Evolutionary conservation across 148 eudicot genomes (phyloP).

Genomic region (Persicaria tinctoria): DNA sequence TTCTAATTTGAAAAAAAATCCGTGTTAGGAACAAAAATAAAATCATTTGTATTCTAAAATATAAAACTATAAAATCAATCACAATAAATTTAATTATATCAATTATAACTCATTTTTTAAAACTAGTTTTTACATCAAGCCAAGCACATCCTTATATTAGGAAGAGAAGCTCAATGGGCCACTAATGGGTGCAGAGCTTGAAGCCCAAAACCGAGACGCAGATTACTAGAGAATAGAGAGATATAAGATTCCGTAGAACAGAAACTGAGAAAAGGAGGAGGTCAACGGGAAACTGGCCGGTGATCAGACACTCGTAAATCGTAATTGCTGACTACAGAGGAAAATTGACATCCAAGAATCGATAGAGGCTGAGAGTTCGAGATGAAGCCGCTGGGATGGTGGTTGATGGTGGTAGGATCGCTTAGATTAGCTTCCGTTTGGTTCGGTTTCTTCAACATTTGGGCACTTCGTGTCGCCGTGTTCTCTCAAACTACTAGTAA

Average conservation of each 20-base stretch:
- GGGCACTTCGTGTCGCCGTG: conserved; percentile 95
- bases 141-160: no score
- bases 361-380: conserved; percentile 1
- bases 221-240: not conserved
- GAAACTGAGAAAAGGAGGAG: not conserved
- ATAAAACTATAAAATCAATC: no score
- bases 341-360: conserved; percentile 4
- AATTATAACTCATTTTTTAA: no score
- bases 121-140: no score
- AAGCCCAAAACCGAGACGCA: no score
- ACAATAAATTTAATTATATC: no score
- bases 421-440: conserved; percentile 85
- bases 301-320: not conserved
- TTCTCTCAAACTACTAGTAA: conserved; percentile 73
- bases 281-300: not conserved
- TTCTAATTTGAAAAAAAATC: no score
- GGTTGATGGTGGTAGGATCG: conserved; percentile 77
- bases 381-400: conserved; percentile 80
- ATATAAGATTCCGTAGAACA: not conserved
- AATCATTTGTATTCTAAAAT: no score
- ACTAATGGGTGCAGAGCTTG: no score
- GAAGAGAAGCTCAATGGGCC: no score
- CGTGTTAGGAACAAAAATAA: no score
- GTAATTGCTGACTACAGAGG: not conserved
- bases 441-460: conserved; percentile 93